phyloP scores from a whole-genome alignment of 2,329 filamentous ascomycete genomes.

The Plectosphaerella sp. region DNA sequence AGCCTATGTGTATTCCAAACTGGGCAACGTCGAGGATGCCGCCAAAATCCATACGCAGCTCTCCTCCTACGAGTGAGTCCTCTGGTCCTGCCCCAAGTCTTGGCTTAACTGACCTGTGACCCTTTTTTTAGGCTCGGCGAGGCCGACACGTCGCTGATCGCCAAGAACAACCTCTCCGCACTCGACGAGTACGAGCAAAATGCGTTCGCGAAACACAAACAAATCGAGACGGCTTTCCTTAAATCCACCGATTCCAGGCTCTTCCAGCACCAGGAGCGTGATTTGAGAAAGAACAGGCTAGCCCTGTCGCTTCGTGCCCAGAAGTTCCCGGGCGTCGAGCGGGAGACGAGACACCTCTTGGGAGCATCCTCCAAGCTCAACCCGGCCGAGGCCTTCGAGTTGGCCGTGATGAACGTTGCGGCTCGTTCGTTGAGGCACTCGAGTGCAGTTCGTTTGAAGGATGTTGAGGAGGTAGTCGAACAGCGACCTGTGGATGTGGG shows the following conservation, averaged over 20 bases:
- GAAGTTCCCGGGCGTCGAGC: conserved; percentile 60
- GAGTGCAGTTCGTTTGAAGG: conserved; percentile 63
- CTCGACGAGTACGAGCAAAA: conserved; percentile 45
- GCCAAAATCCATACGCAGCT: conserved; percentile 58
- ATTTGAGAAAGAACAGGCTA: conserved; percentile 57
- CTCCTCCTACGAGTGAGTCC: conserved; percentile 54
- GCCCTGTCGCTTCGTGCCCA: conserved; percentile 61
- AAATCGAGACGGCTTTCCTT: conserved; percentile 50
- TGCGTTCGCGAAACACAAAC: conserved; percentile 62
- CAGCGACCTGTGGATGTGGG: conserved; percentile 77
- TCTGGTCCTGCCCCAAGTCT: background rate
- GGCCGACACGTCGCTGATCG: conserved; percentile 60
- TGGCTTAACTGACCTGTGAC: background rate
- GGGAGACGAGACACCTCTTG: conserved; percentile 39
- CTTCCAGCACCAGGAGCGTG: conserved; percentile 62
- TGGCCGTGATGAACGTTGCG: conserved; percentile 61
- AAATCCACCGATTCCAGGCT: conserved; percentile 56
- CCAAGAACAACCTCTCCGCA: conserved; percentile 57
- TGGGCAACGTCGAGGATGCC: conserved; percentile 65
- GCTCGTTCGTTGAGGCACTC: conserved; percentile 42
- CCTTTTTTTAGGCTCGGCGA: conserved; percentile 54
- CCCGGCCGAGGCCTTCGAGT: conserved; percentile 28
- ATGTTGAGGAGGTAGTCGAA: conserved; percentile 65
- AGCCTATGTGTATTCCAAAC: conserved; percentile 63
- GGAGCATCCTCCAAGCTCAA: conserved; percentile 18